Evolutionary conservation across 257 asterid species (phyloP).

Genomic region (Catharanthus roseus): DNA sequence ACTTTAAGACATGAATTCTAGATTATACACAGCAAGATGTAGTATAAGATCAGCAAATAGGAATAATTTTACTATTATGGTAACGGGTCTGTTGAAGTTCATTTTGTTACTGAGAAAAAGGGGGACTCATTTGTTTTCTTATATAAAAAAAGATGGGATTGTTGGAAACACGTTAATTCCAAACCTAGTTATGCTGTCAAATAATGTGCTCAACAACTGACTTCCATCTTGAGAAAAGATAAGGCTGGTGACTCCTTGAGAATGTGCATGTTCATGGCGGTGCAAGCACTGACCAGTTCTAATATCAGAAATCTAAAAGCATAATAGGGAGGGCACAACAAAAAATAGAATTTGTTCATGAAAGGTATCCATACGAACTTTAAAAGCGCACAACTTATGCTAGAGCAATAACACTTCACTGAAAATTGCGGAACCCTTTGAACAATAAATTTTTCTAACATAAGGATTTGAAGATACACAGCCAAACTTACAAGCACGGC

Average conservation of each 20-base stretch:
- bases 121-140: neutral
- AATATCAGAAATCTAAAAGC: conserved; percentile 83
- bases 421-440: no score
- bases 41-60: conserved; percentile 13
- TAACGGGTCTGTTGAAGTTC: neutral
- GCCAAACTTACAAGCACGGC: no score
- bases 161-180: conserved; percentile 5
- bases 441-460: no score
- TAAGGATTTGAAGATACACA: no score
- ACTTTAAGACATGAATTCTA: conserved; percentile 89
- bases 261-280: conserved; percentile 91
- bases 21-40: conserved; percentile 10
- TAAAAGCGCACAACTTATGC: neutral
- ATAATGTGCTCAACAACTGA: conserved; percentile 85
- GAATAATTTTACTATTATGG: neutral
- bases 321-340: neutral
- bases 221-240: conserved; percentile 91
- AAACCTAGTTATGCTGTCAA: conserved; percentile 94
- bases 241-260: conserved; percentile 91
- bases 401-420: neutral
- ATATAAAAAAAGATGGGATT: neutral
- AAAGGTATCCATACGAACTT: neutral
- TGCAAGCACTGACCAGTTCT: conserved; percentile 97
- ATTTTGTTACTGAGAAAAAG: no score
- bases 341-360: no score